Percentiles rank a stretch among this genome's conserved stretches.
Evolutionary conservation across 306 rosid genomes (phyloP).

Genomic region (Vigna reflexopilosa): DNA sequence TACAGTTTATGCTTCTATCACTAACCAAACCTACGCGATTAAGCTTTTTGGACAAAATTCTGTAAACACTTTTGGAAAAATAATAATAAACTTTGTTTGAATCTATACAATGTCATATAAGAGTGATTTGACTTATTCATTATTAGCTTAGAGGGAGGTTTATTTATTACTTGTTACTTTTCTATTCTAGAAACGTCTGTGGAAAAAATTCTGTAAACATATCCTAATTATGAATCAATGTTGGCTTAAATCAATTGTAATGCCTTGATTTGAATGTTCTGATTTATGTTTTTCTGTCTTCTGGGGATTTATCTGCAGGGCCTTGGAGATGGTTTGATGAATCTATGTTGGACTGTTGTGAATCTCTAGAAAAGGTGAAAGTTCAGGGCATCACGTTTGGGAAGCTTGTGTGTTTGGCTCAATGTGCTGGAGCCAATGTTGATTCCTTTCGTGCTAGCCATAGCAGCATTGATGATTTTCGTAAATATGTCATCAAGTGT

Average conservation of each 20-base stretch:
- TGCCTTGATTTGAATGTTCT: neutral
- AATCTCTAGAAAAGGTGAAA: conserved; percentile 82
- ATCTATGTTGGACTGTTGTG: conserved; percentile 96
- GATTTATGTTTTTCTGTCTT: neutral
- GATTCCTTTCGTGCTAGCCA: conserved; percentile 80
- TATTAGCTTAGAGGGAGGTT: no score
- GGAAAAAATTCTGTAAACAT: no score
- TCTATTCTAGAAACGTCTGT: no score
- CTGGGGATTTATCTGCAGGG: conserved; percentile 53
- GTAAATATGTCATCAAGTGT: conserved; percentile 67
- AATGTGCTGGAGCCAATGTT: conserved; percentile 96
- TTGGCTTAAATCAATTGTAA: no score
- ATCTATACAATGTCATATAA: no score
- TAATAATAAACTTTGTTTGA: no score
- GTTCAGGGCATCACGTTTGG: conserved; percentile 90
- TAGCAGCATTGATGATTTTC: conserved; percentile 69
- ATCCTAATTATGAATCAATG: neutral
- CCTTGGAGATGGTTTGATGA: conserved; percentile 99
- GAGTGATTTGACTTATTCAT: no score
- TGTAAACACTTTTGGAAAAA: no score
- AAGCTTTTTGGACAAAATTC: no score
- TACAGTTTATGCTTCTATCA: conserved; percentile 9
- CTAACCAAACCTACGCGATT: no score
- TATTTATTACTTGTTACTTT: no score
- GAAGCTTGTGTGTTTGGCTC: conserved; percentile 87